Base-by-base conservation (phyloP, 2,329 filamentous ascomycete genomes). In the Emergomyces africanus region DNA sequence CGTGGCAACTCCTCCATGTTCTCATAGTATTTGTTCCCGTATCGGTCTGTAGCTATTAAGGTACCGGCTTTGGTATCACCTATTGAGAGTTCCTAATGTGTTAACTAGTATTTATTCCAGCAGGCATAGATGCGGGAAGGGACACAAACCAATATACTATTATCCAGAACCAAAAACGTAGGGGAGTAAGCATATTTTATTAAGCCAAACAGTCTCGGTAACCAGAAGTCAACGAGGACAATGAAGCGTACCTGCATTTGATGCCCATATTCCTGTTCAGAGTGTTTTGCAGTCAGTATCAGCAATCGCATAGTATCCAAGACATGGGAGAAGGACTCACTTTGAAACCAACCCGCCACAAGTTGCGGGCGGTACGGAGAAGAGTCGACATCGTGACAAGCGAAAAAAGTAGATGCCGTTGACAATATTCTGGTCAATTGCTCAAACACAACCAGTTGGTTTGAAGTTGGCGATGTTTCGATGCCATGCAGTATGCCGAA, bases 21-120 rank as follows among this genome's bases (percentile, higher is more conserved):
- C 82, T 99, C 94, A 74, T 84, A 99, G 82, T 82, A 99, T 79
- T 96, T 97, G 84, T 99, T 99, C 75, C 94, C 95, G 72, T 86
- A 95, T 74, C 85, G 84, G 79, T 99, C 94, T 70, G 78, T 83
- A 68, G 87, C 94, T 65, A 99, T 83, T 66, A 95, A 81, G 49
- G 83, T 85, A 70, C 94, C 95, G 71, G 88, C 85, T 80, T 99
- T 99, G 76, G 94, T 99, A 78, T 99, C 94, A 79, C 92, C 91
- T 94, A 72, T 64, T 61, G 63, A 42, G 20, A 50, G 62, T 53
- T 62, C 28, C 9, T 69, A 56, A 69, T 66, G 67, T n/a, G 64
- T 58, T 33, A 46, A 59, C 61, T 49, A n/a, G n/a, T n/a, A n/a
- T n/a, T 28, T 56, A 10, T 49, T 15, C 39, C 10, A 37, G 44